Conservation (phyloP, 306 rosid genomes). For the Acmispon strigosus region DNA sequence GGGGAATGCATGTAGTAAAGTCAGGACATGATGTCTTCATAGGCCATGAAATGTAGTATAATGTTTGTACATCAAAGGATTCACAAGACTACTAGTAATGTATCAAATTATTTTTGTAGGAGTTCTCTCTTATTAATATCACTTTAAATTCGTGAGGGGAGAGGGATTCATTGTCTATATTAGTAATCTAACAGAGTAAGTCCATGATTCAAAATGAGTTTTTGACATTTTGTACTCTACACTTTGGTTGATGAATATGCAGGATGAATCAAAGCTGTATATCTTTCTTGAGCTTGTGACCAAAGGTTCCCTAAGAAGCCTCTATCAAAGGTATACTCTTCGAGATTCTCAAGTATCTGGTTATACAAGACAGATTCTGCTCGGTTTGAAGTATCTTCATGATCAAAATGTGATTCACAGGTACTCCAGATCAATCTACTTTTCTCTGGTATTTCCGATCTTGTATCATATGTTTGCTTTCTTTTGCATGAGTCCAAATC, state of each 20-base stretch:
- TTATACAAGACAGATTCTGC: slow-evolving; percentile 84
- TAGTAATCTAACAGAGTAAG: slow-evolving; percentile 8
- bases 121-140: background rate
- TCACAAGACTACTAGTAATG: background rate
- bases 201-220: slow-evolving; percentile 1
- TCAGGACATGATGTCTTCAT: background rate
- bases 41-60: background rate
- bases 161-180: background rate
- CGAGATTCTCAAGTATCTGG: slow-evolving; percentile 78
- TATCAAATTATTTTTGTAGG: background rate
- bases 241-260: slow-evolving; percentile 29
- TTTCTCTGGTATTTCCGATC: background rate
- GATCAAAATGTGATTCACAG: slow-evolving; percentile 87
- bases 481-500: slow-evolving; percentile 1
- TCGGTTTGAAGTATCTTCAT: slow-evolving; percentile 91
- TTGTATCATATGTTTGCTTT: background rate
- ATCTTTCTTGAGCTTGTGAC: slow-evolving; percentile 90
- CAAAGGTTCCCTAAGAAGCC: slow-evolving; percentile 73
- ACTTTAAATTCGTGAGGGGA: background rate
- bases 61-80: background rate
- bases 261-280: slow-evolving; percentile 77
- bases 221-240: background rate
- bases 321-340: slow-evolving; percentile 56
- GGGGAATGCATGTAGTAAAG: background rate
- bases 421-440: slow-evolving; percentile 35